A percentile compares a stretch with the other conserved stretches of the same genome.
phyloP scores from a whole-genome alignment of 768 basidiomycete genomes.

The Lactifluus rugatus region DNA sequence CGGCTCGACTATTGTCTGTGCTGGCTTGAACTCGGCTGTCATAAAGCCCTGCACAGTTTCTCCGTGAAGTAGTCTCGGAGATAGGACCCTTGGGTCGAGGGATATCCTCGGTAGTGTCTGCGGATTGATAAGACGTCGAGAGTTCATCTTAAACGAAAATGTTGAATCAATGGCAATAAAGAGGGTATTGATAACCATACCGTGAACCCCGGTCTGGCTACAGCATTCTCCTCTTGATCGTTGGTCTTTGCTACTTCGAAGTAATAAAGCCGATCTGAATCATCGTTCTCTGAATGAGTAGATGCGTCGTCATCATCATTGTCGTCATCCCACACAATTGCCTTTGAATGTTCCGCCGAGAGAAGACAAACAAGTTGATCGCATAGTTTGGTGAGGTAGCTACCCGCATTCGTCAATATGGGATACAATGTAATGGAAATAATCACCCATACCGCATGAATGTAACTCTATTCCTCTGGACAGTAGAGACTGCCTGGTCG shows the following conservation, averaged over 20 bases:
- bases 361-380: constrained; percentile 47
- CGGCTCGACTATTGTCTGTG: not conserved
- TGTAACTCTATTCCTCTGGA: constrained; percentile 44
- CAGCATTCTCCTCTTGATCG: constrained; percentile 47
- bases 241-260: constrained; percentile 48
- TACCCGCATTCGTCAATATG: not conserved
- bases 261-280: constrained; percentile 39
- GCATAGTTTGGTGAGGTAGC: constrained; percentile 22
- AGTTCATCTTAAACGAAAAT: not conserved
- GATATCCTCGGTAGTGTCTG: not conserved
- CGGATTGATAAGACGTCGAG: not conserved
- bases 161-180: not conserved
- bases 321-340: constrained; percentile 38
- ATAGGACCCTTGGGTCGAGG: not conserved
- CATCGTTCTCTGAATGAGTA: constrained; percentile 33
- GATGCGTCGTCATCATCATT: constrained; percentile 22
- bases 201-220: constrained; percentile 35
- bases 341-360: constrained; percentile 37
- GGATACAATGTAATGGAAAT: not conserved
- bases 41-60: constrained; percentile 20
- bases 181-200: constrained; percentile 25
- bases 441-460: constrained; percentile 46
- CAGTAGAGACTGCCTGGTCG: constrained; percentile 36
- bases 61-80: constrained; percentile 14
- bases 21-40: constrained; percentile 3